These are phyloP conservation scores for Cryptococcus jaspeensis DNA, from an alignment of 1,284 basidiomycete species.

Conservation along the genomic window DNA sequence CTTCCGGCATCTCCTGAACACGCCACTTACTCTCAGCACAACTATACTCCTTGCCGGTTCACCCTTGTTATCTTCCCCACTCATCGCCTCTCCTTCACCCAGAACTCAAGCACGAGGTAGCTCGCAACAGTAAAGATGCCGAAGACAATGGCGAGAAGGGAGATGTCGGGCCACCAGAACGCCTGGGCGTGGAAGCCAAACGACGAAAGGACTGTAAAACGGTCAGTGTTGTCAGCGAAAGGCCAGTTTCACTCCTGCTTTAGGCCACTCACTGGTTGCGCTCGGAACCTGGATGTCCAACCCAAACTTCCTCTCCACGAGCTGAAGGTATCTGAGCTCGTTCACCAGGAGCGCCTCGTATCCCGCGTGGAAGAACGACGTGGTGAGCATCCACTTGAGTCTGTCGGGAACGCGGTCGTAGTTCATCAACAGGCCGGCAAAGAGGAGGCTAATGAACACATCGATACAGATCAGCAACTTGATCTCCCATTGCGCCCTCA, in stretches of 20 bases:
- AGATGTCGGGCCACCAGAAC: slow-evolving; percentile 94
- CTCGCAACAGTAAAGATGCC: slow-evolving; percentile 69
- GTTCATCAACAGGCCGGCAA: slow-evolving; percentile 93
- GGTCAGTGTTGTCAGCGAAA: no score
- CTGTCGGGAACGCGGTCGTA: slow-evolving; percentile 72
- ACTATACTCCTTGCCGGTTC: no score
- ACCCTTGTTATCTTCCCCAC: background rate
- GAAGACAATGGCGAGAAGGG: slow-evolving; percentile 78
- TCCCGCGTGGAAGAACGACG: slow-evolving; percentile 98
- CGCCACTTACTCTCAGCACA: no score
- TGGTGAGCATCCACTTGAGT: slow-evolving; percentile 80
- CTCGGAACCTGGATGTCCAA: slow-evolving; percentile 91
- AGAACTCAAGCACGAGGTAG: slow-evolving; percentile 77
- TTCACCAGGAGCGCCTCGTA: slow-evolving; percentile 95
- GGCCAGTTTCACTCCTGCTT: background rate
- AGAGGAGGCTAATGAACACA: slow-evolving; percentile 69
- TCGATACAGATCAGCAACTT: background rate
- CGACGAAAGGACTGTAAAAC: slow-evolving; percentile 63
- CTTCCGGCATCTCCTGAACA: no score
- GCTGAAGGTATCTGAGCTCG: slow-evolving; percentile 87
- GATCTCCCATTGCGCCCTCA: background rate
- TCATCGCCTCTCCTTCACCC: slow-evolving; percentile 84
- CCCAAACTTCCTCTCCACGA: slow-evolving; percentile 84
- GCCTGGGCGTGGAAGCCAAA: slow-evolving; percentile 87
- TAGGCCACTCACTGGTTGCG: slow-evolving; percentile 61